Evolutionary conservation across 202 grass and related monocot species (phyloP).

Genomic region (Setaria italica): DNA sequence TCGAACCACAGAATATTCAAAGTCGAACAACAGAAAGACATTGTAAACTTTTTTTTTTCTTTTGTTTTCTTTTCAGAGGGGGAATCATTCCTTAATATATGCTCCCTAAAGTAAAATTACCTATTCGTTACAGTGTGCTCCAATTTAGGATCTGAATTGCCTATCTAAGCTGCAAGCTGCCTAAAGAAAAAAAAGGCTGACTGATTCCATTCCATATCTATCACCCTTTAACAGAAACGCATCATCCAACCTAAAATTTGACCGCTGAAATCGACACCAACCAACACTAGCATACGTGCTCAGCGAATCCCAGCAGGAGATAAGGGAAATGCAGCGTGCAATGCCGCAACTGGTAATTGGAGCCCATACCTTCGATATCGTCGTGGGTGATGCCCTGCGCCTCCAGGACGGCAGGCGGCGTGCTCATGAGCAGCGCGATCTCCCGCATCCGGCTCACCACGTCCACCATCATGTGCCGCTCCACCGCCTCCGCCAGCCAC

Average conservation of each 20-base stretch:
- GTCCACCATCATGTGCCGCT: conserved; percentile 60
- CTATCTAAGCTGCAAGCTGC: neutral
- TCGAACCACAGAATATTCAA: neutral
- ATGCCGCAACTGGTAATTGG: neutral
- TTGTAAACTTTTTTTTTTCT: no score
- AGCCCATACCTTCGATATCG: conserved; percentile 67
- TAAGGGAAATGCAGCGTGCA: neutral
- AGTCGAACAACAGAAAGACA: neutral
- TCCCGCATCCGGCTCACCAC: conserved; percentile 71
- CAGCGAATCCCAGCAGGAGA: neutral
- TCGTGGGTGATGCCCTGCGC: conserved; percentile 62
- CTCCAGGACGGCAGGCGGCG: conserved; percentile 59
- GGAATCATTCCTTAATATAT: neutral
- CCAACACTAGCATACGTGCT: neutral
- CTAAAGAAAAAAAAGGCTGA: neutral
- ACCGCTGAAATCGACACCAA: neutral
- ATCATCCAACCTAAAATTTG: neutral
- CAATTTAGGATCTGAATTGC: neutral
- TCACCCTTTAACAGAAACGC: neutral
- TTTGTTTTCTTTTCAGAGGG: neutral
- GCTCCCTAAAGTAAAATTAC: neutral
- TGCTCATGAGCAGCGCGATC: conserved; percentile 76
- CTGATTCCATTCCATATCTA: neutral
- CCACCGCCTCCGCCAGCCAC: conserved; percentile 77
- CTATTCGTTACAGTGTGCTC: no score